Evolutionary conservation across 306 rosid genomes (phyloP), one percentile per base, ranked within the genome.

Genomic region (Macrotyloma uniflorum): DNA sequence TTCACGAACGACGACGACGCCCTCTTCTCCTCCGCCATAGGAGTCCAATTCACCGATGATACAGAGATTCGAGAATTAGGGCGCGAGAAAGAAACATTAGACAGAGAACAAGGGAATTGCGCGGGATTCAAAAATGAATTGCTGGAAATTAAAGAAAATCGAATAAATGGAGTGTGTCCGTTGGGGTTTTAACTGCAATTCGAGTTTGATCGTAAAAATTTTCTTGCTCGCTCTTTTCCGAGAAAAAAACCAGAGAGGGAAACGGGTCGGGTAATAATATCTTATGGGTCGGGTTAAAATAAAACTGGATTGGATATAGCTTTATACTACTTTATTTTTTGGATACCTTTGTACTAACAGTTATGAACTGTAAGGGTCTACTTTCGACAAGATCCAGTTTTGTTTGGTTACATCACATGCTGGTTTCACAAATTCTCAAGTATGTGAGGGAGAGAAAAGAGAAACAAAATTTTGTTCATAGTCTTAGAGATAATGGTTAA

Each of bases 21-120:
- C 81, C 90, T 86, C 57, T 78, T 91, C 79, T 87, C 90, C 66
- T 91, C 97, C 82, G 79, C 88, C 99, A 95, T 95, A 67, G 62
- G 50, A 59, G 19, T 22, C 35, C 50, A 32, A 40, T 28, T 42
- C 30, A 54, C 66, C 38, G 67, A 23, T 32, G 67, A 23, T 32
- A 8, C 35, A 47, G 70, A 75, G 57, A 70, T 83, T 83, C 26
- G 36, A 67, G 79, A 87, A 83, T 87, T 85, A 83, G 82, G 87
- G 80, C 47, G 54, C 8, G 73, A 70, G 68, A 38, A 67, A 68
- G 72, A 46, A 70, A 77, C 83, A 72, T 38, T 12, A 82, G 67
- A 71, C 19, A 10, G 54, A 59, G 30, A 70, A 35, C 26, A 78
- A 57, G 16, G 33, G 23, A 68, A 76, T 72, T 81, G 86, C 83